Evolutionary conservation across 768 basidiomycete species (phyloP).

Genomic region (Pisolithus albus): DNA sequence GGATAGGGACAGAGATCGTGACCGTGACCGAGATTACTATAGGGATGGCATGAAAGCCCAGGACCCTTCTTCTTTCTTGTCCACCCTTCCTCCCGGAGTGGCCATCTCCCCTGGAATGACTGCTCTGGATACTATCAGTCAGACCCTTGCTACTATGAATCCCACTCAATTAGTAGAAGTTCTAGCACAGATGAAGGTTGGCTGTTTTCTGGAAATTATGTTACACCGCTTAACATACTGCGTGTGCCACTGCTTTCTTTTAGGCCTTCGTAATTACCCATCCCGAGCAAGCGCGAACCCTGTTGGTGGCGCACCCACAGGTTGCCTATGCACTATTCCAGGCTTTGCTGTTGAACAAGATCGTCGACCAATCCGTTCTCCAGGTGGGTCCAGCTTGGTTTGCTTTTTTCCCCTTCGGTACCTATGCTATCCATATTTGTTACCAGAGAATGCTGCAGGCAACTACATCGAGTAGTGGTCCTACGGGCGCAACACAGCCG

Average conservation of each 20-base stretch:
- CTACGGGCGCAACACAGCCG: slow-evolving; percentile 26
- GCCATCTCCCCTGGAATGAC: slow-evolving; percentile 64
- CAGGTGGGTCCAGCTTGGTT: slow-evolving; percentile 47
- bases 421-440: slow-evolving; percentile 6
- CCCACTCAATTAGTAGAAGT: slow-evolving; percentile 87
- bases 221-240: slow-evolving; percentile 14
- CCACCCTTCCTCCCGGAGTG: slow-evolving; percentile 67
- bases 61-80: slow-evolving; percentile 52
- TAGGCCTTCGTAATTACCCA: slow-evolving; percentile 90
- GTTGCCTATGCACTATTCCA: slow-evolving; percentile 95
- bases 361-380: slow-evolving; percentile 82
- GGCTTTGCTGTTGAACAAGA: slow-evolving; percentile 85
- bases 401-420: slow-evolving; percentile 1
- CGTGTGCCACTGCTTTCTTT: slow-evolving; percentile 5
- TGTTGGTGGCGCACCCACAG: slow-evolving; percentile 84
- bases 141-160: slow-evolving; percentile 76
- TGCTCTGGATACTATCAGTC: slow-evolving; percentile 76
- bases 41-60: slow-evolving; percentile 23
- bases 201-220: slow-evolving; percentile 21
- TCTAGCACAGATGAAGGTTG: slow-evolving; percentile 96
- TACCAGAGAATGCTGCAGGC: slow-evolving; percentile 48
- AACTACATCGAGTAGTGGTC: slow-evolving; percentile 24
- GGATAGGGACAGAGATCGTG: slow-evolving; percentile 45
- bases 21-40: slow-evolving; percentile 36
- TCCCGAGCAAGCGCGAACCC: slow-evolving; percentile 78